Evolutionary conservation across 257 asterid species (phyloP).

Genomic region (Nicotiana knightiana): DNA sequence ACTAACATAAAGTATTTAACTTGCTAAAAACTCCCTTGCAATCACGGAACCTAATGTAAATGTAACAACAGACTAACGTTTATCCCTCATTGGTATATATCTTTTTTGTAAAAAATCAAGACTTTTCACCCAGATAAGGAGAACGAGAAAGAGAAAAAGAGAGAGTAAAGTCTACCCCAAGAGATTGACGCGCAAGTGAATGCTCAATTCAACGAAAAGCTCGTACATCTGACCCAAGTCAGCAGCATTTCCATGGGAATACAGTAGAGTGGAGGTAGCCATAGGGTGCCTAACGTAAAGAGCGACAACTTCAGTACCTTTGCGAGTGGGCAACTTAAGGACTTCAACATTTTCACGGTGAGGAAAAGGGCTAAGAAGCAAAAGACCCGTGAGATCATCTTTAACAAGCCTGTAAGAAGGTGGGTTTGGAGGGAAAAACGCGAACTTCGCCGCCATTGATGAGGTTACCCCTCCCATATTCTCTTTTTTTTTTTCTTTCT

Average conservation of each 20-base stretch:
- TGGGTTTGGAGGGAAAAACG: slow-evolving; percentile 94
- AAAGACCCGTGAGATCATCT: slow-evolving; percentile 70
- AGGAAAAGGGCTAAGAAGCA: slow-evolving; percentile 73
- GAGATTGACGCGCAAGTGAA: slow-evolving; percentile 87
- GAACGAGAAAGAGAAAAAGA: neutral
- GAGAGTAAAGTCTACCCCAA: slow-evolving; percentile 52
- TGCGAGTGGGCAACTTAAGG: slow-evolving; percentile 69
- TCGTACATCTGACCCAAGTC: slow-evolving; percentile 99
- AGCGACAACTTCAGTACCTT: slow-evolving; percentile 85
- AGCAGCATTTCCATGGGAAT: slow-evolving; percentile 96
- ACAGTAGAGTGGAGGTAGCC: slow-evolving; percentile 79
- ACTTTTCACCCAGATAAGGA: neutral
- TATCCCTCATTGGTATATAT: neutral
- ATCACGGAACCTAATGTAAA: neutral
- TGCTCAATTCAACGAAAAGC: slow-evolving; percentile 84
- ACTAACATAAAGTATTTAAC: neutral
- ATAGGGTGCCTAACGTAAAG: slow-evolving; percentile 77
- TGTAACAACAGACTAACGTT: neutral
- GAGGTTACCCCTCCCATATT: slow-evolving; percentile 95
- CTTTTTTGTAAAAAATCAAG: neutral
- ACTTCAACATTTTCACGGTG: slow-evolving; percentile 94
- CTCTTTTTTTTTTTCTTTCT: neutral
- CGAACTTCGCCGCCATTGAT: slow-evolving; percentile 98
- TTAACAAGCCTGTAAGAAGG: slow-evolving; percentile 79
- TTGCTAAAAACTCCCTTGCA: neutral